Base-by-base conservation (phyloP, 108 stramenopile genomes). In the Bacterosira constricta region DNA sequence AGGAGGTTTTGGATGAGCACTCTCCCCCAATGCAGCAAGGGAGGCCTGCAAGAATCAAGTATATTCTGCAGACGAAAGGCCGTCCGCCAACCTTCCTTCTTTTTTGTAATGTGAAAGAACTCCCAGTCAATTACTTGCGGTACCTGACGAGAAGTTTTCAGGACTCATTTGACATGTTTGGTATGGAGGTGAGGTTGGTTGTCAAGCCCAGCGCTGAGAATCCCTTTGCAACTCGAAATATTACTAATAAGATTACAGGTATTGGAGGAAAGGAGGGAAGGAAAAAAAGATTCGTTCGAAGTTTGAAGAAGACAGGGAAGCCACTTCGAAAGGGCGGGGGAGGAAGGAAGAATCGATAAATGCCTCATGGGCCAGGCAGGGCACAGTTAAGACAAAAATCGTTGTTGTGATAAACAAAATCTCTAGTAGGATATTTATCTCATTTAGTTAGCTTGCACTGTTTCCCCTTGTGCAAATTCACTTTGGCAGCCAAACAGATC, bases 61-160 rank as follows among this genome's bases (percentile, higher is more conserved):
- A 93, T 60, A 87, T 96, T 23, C 82, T 92, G 45, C 92, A 93
- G 66, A 90, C 90, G 18, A 93, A 93, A 53, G 90, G 88, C 34
- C 82, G 95, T 32, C 95, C 95, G 11, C 95, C 95, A 32, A 96
- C 92, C n/a, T 93, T 92, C 67, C 73, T 93, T 26, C 64, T 96
- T 13, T 96, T 92, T 66, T 86, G 86, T 56, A 96, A 96, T 66
- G 80, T 85, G 4, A 71, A 55, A 36, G 76, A 80, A 41, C 75
- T 91, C 8, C 89, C 90, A 6, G 72, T 80, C 12, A 73, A 74
- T 4, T 94, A 92, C 53, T 10, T 94, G 44, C 86, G 90, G 3
- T 89, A 92, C 61, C 66, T 94, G 57, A 90, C 89, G 3, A 61
- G 88, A 37, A 75, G 91, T 51, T 92, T 94, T 75, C 93, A 94